phyloP scores from a whole-genome alignment of 2,329 filamentous ascomycete species.

The Neofusicoccum cordaticola region DNA sequence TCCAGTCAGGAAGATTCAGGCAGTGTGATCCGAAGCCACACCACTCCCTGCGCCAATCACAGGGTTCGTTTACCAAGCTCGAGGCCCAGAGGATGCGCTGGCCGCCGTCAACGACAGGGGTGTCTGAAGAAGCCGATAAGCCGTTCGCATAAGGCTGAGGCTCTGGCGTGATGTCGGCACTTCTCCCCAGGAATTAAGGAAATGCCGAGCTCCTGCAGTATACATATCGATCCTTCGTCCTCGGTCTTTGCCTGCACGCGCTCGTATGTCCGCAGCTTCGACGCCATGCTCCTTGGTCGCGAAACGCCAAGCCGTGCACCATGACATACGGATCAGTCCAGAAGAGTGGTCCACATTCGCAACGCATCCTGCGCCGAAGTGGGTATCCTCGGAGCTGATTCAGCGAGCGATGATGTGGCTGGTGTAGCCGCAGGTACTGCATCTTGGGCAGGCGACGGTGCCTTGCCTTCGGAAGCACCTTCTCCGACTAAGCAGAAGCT shows the following conservation, averaged over 20 bases:
- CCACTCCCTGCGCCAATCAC: neutral
- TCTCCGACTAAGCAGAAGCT: neutral
- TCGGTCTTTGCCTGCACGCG: neutral
- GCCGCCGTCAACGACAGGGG: neutral
- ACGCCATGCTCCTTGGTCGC: neutral
- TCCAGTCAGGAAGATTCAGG: neutral
- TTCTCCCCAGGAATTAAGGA: neutral
- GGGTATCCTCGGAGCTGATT: neutral
- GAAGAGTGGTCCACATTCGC: neutral
- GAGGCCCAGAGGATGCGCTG: neutral
- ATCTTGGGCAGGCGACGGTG: neutral
- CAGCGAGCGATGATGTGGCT: neutral
- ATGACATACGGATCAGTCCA: neutral
- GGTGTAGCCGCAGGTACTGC: neutral
- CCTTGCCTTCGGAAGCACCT: neutral
- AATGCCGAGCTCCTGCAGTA: neutral
- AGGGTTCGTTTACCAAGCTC: neutral
- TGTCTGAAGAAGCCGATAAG: neutral
- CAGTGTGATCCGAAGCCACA: neutral
- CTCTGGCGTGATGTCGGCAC: slow-evolving; percentile 1
- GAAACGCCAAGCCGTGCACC: no score
- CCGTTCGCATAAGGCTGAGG: neutral
- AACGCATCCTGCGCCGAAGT: neutral
- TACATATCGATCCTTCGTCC: neutral
- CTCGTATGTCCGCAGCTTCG: neutral